Evolutionary conservation across 805 yeast genomes (phyloP).

Genomic region (Sungouiozyma ichnusensis): DNA sequence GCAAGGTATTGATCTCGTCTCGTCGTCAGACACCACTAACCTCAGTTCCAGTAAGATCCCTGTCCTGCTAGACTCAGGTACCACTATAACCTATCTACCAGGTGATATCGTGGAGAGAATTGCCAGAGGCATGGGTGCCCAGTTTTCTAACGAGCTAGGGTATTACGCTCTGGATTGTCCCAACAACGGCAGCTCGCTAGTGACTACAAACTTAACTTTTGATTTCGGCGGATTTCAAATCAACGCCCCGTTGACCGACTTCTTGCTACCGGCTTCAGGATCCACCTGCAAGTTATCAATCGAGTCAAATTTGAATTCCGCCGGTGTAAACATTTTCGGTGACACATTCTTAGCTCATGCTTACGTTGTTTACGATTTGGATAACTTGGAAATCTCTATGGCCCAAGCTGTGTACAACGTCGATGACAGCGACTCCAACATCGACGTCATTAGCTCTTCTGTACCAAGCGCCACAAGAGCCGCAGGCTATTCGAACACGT

Average conservation of each 20-base stretch:
- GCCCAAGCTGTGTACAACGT: conserved; percentile 34
- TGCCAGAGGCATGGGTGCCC: conserved; percentile 35
- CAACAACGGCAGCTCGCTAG: conserved; percentile 25
- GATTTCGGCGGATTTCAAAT: conserved; percentile 57
- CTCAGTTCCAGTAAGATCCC: conserved; percentile 22
- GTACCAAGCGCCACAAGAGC: conserved; percentile 46
- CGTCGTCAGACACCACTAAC: conserved; percentile 9
- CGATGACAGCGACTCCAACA: conserved; percentile 20
- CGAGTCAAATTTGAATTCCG: conserved; percentile 10
- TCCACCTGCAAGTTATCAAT: conserved; percentile 37
- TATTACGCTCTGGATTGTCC: conserved; percentile 38
- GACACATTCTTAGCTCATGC: conserved; percentile 47
- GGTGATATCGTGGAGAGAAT: conserved; percentile 25
- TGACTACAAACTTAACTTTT: conserved; percentile 32
- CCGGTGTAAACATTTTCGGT: conserved; percentile 36
- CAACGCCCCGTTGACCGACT: conserved; percentile 36
- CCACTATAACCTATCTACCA: conserved; percentile 38
- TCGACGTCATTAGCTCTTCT: conserved; percentile 34
- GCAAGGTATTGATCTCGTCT: conserved; percentile 18
- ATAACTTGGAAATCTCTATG: conserved; percentile 34
- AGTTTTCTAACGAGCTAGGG: conserved; percentile 32
- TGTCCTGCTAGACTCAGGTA: conserved; percentile 38
- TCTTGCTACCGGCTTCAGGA: conserved; percentile 20
- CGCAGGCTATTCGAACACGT: conserved; percentile 36
- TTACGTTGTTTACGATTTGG: conserved; percentile 51